phyloP scores from a whole-genome alignment of 2,329 filamentous ascomycete genomes.

The Penicillium olsonii region DNA sequence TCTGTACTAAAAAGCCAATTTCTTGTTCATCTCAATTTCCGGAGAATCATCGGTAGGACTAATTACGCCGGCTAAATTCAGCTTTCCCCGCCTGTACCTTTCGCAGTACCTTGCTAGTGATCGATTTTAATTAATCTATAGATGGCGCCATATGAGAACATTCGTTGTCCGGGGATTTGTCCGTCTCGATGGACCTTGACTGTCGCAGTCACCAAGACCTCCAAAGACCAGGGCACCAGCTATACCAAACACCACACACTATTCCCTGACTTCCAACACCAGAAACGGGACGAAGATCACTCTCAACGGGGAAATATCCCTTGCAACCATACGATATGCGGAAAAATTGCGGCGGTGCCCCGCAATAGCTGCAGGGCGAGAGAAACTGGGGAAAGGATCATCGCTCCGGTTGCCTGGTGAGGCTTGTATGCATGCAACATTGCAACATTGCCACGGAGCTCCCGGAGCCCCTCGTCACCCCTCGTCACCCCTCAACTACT shows the following conservation, averaged over 20 bases:
- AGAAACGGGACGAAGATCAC: neutral
- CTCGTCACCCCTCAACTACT: constrained; percentile 1
- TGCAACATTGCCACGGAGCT: neutral
- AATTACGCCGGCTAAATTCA: constrained; percentile 18
- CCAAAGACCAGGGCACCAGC: too few species aligned
- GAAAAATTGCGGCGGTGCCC: constrained; percentile 23
- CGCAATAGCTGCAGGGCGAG: constrained; percentile 2
- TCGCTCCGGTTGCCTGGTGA: constrained; percentile 12
- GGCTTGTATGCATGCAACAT: constrained; percentile 5
- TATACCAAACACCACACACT: neutral
- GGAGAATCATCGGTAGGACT: constrained; percentile 18
- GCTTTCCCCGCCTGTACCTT: constrained; percentile 17
- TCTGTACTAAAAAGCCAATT: constrained; percentile 22
- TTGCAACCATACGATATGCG: constrained; percentile 18
- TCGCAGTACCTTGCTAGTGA: too few species aligned
- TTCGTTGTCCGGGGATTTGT: too few species aligned
- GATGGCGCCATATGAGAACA: neutral
- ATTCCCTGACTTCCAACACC: too few species aligned
- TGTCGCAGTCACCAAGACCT: too few species aligned
- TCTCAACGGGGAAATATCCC: neutral
- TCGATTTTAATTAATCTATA: constrained; percentile 1
- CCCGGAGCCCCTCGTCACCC: constrained; percentile 1
- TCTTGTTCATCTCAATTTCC: constrained; percentile 5
- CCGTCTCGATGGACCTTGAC: too few species aligned
- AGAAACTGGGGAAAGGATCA: constrained; percentile 14